Conservation (phyloP, 2,329 filamentous ascomycete genomes). For the Colletotrichum liriopes region DNA sequence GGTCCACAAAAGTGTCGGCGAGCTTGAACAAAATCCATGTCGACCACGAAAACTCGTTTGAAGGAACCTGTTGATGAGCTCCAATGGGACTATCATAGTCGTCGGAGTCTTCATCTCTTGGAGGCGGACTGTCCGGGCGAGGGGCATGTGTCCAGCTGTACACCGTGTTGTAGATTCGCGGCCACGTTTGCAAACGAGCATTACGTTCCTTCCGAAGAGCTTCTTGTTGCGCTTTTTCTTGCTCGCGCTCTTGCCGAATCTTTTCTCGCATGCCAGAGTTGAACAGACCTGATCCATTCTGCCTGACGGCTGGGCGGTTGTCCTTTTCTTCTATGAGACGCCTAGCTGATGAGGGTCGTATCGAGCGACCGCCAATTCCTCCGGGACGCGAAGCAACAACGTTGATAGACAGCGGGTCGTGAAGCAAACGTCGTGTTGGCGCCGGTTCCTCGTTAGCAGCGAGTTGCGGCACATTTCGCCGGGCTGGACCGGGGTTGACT, state of each 20-base stretch:
- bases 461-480: not conserved
- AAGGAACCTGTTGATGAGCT: constrained; percentile 5
- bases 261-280: constrained; percentile 3
- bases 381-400: not conserved
- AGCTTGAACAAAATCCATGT: constrained; percentile 30
- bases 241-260: constrained; percentile 13
- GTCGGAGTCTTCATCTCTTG: not conserved
- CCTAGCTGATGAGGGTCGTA: not conserved
- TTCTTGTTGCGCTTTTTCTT: constrained; percentile 22
- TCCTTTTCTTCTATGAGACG: not conserved
- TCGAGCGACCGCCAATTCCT: not conserved
- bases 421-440: not conserved
- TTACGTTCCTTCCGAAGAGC: constrained; percentile 31
- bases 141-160: constrained; percentile 34
- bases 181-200: constrained; percentile 25
- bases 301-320: not conserved
- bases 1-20: constrained; percentile 24
- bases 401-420: not conserved
- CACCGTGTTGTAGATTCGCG: constrained; percentile 22
- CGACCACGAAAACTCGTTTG: constrained; percentile 14
- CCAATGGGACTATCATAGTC: not conserved
- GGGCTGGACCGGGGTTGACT: not conserved
- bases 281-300: constrained; percentile 14
- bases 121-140: constrained; percentile 20
- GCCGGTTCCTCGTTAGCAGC: not conserved